Evolutionary conservation across 768 basidiomycete genomes (phyloP).

Genomic region (Guyanaporus albipodus): DNA sequence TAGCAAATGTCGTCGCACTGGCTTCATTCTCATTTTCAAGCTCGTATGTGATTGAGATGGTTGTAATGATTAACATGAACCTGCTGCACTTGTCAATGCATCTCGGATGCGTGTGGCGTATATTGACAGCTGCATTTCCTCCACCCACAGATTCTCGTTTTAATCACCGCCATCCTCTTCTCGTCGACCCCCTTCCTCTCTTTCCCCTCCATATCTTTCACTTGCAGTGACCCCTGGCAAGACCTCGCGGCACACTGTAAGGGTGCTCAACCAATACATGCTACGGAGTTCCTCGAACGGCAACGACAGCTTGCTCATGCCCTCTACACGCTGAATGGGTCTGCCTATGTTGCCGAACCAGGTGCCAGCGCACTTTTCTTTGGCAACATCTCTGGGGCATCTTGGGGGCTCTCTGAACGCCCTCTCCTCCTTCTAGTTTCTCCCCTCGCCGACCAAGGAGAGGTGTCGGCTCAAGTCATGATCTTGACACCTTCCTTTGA

Average conservation of each 20-base stretch:
- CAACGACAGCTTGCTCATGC: slow-evolving; percentile 50
- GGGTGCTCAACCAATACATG: slow-evolving; percentile 43
- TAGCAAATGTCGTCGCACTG: background rate
- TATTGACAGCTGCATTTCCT: background rate
- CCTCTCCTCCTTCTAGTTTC: slow-evolving; percentile 68
- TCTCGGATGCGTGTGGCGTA: background rate
- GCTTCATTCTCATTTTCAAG: background rate
- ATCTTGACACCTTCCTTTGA: slow-evolving; percentile 80
- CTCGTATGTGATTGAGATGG: slow-evolving; percentile 10
- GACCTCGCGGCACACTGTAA: slow-evolving; percentile 43
- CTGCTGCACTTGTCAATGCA: background rate
- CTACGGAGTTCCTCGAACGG: slow-evolving; percentile 45
- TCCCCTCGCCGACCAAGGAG: slow-evolving; percentile 30
- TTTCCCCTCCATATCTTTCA: background rate
- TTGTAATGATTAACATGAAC: background rate
- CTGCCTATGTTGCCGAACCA: slow-evolving; percentile 78
- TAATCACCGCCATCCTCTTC: slow-evolving; percentile 6
- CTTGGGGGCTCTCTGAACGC: slow-evolving; percentile 76
- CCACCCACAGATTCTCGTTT: slow-evolving; percentile 10
- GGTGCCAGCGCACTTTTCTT: slow-evolving; percentile 68
- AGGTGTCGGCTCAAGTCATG: slow-evolving; percentile 43
- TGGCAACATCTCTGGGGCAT: slow-evolving; percentile 57
- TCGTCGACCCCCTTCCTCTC: slow-evolving; percentile 2
- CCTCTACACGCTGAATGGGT: slow-evolving; percentile 48
- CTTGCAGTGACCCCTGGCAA: slow-evolving; percentile 14